Evolutionary conservation across 177 flowering plant genomes (phyloP).

Genomic region (Tripterygium wilfordii): DNA sequence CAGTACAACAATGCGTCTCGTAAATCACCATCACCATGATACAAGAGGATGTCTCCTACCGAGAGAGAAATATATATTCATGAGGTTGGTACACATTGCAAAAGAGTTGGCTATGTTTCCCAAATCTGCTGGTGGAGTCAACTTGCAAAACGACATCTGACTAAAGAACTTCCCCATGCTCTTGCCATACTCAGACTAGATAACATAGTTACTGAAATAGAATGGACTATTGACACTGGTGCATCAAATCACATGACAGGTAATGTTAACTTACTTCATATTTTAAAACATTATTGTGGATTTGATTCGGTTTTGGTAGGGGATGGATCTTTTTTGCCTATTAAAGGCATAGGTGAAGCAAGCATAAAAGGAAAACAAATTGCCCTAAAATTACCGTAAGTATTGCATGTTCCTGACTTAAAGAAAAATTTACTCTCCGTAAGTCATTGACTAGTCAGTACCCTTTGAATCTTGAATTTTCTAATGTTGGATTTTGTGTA

Average conservation of each 20-base stretch:
- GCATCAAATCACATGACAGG: slow-evolving; percentile 1
- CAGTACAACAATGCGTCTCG: not conserved
- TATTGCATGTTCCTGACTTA: not conserved
- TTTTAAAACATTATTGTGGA: not conserved
- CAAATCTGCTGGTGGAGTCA: not conserved
- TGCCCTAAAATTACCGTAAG: not conserved
- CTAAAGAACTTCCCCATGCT: not conserved
- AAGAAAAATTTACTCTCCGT: slow-evolving; percentile 9
- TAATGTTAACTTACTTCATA: not conserved
- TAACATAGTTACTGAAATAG: not conserved
- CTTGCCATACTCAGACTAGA: slow-evolving; percentile 1
- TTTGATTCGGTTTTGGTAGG: not conserved
- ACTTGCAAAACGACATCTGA: not conserved
- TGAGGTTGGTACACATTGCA: slow-evolving; percentile 4
- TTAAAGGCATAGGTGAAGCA: slow-evolving; percentile 1
- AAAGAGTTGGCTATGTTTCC: not conserved
- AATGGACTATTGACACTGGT: not conserved
- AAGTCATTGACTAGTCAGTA: slow-evolving; percentile 7
- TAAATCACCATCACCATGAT: slow-evolving; percentile 9
- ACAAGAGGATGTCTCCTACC: slow-evolving; percentile 5
- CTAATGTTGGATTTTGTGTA: slow-evolving; percentile 3
- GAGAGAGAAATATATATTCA: slow-evolving; percentile 5
- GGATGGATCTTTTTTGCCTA: not conserved
- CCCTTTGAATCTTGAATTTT: slow-evolving; percentile 8
- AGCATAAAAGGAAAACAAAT: not conserved